phyloP scores from a whole-genome alignment of 2,329 filamentous ascomycete species.

The Verticillium dahliae region DNA sequence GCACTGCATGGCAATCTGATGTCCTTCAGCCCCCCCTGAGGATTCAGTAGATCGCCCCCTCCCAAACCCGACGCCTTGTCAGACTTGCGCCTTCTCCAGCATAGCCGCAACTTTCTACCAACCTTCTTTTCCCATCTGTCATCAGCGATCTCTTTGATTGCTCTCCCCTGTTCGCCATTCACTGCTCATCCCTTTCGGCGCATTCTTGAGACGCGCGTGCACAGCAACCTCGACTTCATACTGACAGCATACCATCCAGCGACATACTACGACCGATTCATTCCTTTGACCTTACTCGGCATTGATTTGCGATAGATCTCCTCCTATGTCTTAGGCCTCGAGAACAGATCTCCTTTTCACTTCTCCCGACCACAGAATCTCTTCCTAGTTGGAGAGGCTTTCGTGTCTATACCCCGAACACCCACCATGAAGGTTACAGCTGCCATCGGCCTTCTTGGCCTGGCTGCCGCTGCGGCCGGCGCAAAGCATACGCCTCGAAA shows the following conservation, averaged over 20 bases:
- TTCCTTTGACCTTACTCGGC: not conserved
- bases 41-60: not conserved
- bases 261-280: not conserved
- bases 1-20: not conserved
- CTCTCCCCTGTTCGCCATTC: not conserved
- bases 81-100: not conserved
- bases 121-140: not conserved
- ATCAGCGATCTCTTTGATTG: not conserved
- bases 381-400: not conserved
- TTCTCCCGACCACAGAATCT: not conserved
- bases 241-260: not conserved
- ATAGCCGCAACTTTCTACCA: not conserved
- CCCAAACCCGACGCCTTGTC: not conserved
- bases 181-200: not conserved
- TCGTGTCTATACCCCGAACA: not conserved
- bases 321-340: not conserved
- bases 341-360: not conserved
- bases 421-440: slow-evolving; percentile 43
- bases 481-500: slow-evolving; percentile 52
- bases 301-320: not conserved
- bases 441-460: slow-evolving; percentile 45
- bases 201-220: not conserved
- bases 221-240: not conserved
- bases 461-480: slow-evolving; percentile 41
- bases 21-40: not conserved